These are phyloP conservation scores for Nitzschia sp. DNA, from an alignment of 108 stramenopile species.

Conservation along the genomic window DNA sequence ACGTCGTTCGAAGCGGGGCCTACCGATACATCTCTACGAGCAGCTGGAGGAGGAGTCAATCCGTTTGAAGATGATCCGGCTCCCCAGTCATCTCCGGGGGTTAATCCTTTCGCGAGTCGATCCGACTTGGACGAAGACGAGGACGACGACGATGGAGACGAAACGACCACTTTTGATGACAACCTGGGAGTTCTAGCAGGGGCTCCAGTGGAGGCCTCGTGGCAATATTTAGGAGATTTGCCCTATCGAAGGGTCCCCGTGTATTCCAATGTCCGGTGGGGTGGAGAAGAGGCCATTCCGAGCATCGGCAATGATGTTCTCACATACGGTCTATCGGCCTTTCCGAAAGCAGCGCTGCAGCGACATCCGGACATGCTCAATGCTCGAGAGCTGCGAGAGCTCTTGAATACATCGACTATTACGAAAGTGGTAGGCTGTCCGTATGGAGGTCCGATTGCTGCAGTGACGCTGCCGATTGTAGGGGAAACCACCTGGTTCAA, in stretches of 20 bases:
- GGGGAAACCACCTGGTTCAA: slow-evolving; percentile 36
- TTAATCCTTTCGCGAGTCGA: slow-evolving; percentile 18
- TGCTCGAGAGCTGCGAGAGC: slow-evolving; percentile 46
- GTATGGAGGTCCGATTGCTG: slow-evolving; percentile 82
- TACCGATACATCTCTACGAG: slow-evolving; percentile 9
- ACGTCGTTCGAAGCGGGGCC: slow-evolving; percentile 17
- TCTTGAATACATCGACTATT: slow-evolving; percentile 62
- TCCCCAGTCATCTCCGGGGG: background rate
- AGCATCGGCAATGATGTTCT: slow-evolving; percentile 11
- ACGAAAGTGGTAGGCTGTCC: slow-evolving; percentile 79
- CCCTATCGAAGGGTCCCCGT: slow-evolving; percentile 78
- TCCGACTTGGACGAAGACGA: background rate
- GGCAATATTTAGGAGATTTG: slow-evolving; percentile 82
- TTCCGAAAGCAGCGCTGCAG: slow-evolving; percentile 38
- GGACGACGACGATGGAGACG: slow-evolving; percentile 5
- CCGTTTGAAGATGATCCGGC: slow-evolving; percentile 14
- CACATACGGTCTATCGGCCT: slow-evolving; percentile 42
- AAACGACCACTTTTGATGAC: slow-evolving; percentile 15
- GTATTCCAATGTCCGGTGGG: slow-evolving; percentile 72
- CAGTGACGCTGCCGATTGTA: slow-evolving; percentile 61
- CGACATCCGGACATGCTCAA: slow-evolving; percentile 32
- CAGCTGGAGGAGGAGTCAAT: background rate
- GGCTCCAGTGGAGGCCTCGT: slow-evolving; percentile 61
- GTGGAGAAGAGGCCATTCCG: background rate
- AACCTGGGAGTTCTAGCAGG: slow-evolving; percentile 1